A percentile compares a stretch with the other conserved stretches of the same genome.
Evolutionary conservation across 352 stramenopile species (phyloP).

Genomic region (Plasmopara muralis): DNA sequence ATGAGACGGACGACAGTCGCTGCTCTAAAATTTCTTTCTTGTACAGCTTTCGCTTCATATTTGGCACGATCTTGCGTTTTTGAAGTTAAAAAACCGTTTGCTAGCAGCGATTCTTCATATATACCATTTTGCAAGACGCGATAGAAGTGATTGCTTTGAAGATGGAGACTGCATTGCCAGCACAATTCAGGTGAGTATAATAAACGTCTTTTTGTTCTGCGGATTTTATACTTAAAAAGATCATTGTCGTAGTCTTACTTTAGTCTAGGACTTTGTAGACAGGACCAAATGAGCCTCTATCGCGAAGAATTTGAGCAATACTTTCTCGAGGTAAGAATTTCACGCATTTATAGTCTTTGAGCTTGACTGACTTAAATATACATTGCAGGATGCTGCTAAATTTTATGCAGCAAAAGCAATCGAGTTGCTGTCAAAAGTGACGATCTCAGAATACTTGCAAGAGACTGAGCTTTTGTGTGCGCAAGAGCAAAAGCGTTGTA

Average conservation of each 20-base stretch:
- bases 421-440: slow-evolving; percentile 52
- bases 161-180: slow-evolving; percentile 59
- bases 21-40: background rate
- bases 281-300: slow-evolving; percentile 78
- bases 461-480: slow-evolving; percentile 63
- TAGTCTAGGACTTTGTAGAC: slow-evolving; percentile 58
- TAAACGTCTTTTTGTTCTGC: no score
- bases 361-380: background rate
- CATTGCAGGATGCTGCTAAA: slow-evolving; percentile 42
- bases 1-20: background rate
- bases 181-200: slow-evolving; percentile 49
- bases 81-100: slow-evolving; percentile 62
- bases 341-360: background rate
- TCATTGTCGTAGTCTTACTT: slow-evolving; percentile 57
- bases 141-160: slow-evolving; percentile 60
- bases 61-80: slow-evolving; percentile 76
- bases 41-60: slow-evolving; percentile 74
- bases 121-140: slow-evolving; percentile 45
- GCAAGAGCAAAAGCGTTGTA: slow-evolving; percentile 76
- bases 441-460: slow-evolving; percentile 69
- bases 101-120: slow-evolving; percentile 59
- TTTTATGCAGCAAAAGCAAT: slow-evolving; percentile 69
- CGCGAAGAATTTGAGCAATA: slow-evolving; percentile 65
- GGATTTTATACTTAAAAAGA: no score
- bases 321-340: slow-evolving; percentile 48